Evolutionary conservation across 2,329 filamentous ascomycete species (phyloP), one percentile per base, ranked within the genome.

Genomic region (Cordyceps cateniannulata): DNA sequence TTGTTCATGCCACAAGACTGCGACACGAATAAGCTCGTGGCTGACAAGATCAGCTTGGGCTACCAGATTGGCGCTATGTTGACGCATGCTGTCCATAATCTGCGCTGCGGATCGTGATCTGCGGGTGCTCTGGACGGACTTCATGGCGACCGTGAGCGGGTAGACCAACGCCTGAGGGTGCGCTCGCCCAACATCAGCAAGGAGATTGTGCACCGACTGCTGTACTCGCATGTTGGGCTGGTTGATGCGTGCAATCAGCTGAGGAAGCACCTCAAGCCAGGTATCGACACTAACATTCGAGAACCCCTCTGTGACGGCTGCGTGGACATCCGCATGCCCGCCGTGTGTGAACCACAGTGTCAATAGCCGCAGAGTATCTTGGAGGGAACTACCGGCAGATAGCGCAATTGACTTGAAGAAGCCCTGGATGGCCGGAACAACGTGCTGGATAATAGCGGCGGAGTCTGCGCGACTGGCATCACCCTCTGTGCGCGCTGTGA

Each of bases 321-420:
- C 79, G 68, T 93, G 96, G 63, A 99, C 96, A 65, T 98, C 93
- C 29, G 85, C 79, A 69, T 91, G 87, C 24, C 91, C 90, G 57
- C 95, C 95, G 69, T 99, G 92, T 3, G 90, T 88, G 72, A 99
- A 98, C 95, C 95, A 99, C 9, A 99, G 77, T 0, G 95, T 98
- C 49, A 99, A 81, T 48, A 99, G 79, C 59, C 95, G 86, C 22
- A 99, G 82, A 0, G 93, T 98, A 70, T 99, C 95, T 72, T 99
- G 95, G 45, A 99, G 79, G 7, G 96, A 96, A 74, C 93, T 98
- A 27, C 90, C 91, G 1, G 89, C 88, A 0, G 93, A 97, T 38
- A 99, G 77, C 0, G 93, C 88, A 65, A 99, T 99, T 0, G 95
- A 99, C 72, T 93, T 91, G 81, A 99, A 96, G 81, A 99, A 99